Evolutionary conservation across 2,329 filamentous ascomycete species (phyloP), one percentile per base, ranked within the genome.

Genomic region (Ophiostoma montium): DNA sequence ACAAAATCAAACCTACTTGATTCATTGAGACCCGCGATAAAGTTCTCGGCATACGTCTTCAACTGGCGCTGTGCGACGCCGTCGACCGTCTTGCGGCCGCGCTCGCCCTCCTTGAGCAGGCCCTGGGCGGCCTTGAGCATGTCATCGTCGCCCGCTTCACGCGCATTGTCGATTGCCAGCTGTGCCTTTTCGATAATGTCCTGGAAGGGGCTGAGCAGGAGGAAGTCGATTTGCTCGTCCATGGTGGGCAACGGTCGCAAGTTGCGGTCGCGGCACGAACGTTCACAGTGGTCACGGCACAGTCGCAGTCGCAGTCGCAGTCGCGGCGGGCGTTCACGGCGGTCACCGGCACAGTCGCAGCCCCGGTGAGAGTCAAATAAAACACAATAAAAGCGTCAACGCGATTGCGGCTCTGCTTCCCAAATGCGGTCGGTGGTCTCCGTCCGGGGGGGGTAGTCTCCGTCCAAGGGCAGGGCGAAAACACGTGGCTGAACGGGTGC

Each of bases 161-260:
- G 54, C 10, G 71, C 71, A 64, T 75, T 75, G 23, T 66, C 63
- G 44, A 69, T 57, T 0, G 74, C 73, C 11, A 57, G 52, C 32
- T 62, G 69, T 31, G 68, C 72, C 62, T 74, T 75, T 39, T 72
- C 68, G 47, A 74, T 67, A 49, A 76, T 68, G 41, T 76, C 71
- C 47, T 61, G 65, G 55, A 76, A 77, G 27, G 72, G 71, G 33
- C 64, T 64, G 27, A 75, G 60, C 35, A 75, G 69, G 42, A 76
- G 67, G 41, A 65, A 63, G 48, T 55, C 49, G 35, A 58, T 52
- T n/a, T 55, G 53, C 38, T 57, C 55, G 19, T 58, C 56, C 56
- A 57, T 57, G 50, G 32, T 18, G 30, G 35, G 36, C 23, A 15
- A n/a, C 9, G n/a, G 38, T 21, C 16, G 35, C 11, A n/a, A 15